Percentiles rank a stretch among this genome's conserved stretches.
phyloP scores from a whole-genome alignment of 208 protist species.

The Leishmania amazonensis region DNA sequence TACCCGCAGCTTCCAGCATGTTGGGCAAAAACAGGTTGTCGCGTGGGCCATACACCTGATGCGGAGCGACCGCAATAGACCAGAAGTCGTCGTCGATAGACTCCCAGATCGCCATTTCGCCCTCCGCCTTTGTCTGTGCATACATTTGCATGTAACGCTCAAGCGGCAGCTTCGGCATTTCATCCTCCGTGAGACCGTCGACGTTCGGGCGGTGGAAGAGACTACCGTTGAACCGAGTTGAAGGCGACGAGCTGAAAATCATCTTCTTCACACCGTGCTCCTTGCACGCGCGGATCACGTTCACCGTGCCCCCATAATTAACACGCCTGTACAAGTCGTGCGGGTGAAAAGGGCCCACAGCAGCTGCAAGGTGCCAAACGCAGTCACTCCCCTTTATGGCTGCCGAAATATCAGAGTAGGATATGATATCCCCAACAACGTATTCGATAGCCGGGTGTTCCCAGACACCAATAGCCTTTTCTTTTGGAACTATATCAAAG shows the following conservation, averaged over 20 bases:
- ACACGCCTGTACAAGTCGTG: slow-evolving; percentile 86
- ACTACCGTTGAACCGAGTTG: slow-evolving; percentile 91
- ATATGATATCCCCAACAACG: slow-evolving; percentile 89
- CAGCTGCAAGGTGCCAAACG: slow-evolving; percentile 94
- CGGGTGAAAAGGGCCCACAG: slow-evolving; percentile 95
- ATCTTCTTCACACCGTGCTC: slow-evolving; percentile 90
- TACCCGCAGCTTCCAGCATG: slow-evolving; percentile 94
- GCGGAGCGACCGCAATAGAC: slow-evolving; percentile 91
- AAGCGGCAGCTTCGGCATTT: slow-evolving; percentile 90
- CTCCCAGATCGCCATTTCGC: slow-evolving; percentile 86
- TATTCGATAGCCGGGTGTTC: slow-evolving; percentile 89
- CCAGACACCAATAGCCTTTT: slow-evolving; percentile 76
- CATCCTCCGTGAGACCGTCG: slow-evolving; percentile 90
- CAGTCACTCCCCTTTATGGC: slow-evolving; percentile 91
- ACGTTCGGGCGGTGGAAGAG: slow-evolving; percentile 91
- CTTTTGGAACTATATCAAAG: slow-evolving; percentile 92
- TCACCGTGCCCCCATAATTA: slow-evolving; percentile 93
- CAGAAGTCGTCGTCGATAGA: slow-evolving; percentile 86
- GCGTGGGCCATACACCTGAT: slow-evolving; percentile 96
- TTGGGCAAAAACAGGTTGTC: slow-evolving; percentile 96
- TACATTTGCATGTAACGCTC: slow-evolving; percentile 94
- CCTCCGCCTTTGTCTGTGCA: slow-evolving; percentile 93
- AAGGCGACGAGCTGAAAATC: slow-evolving; percentile 95
- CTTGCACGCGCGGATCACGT: slow-evolving; percentile 94
- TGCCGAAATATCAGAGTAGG: slow-evolving; percentile 70